Evolutionary conservation across 2,329 filamentous ascomycete species (phyloP).

Genomic region (Colletotrichum sp.): DNA sequence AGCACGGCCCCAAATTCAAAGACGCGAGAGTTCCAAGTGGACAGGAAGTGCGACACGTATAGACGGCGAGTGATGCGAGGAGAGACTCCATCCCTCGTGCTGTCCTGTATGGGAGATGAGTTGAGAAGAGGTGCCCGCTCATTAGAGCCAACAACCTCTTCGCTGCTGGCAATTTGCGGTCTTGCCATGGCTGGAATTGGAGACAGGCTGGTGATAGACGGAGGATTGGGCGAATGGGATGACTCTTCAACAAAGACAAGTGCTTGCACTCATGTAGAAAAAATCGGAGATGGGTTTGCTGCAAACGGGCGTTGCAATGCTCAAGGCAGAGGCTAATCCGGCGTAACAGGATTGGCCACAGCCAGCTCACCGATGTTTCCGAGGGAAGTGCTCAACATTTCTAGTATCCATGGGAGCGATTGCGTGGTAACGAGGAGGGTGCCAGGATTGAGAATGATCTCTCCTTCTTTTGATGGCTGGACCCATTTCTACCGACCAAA

Average conservation of each 20-base stretch:
- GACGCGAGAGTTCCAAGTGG: constrained; percentile 52
- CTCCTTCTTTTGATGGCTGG: not conserved
- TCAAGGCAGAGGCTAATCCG: not conserved
- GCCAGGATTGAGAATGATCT: not conserved
- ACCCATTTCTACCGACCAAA: not conserved
- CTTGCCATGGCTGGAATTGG: not conserved
- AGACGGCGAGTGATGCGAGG: constrained; percentile 25
- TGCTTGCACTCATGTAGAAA: not conserved
- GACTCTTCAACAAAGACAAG: not conserved
- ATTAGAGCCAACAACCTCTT: not conserved
- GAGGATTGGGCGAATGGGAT: not conserved
- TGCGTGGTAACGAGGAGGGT: not conserved
- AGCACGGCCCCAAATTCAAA: constrained; percentile 54
- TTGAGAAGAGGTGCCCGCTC: not conserved
- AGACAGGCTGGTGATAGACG: not conserved
- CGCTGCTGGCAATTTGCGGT: not conserved
- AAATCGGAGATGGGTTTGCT: not conserved
- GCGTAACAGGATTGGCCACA: not conserved
- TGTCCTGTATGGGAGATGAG: not conserved
- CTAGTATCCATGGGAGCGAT: not conserved
- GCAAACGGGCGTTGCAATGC: not conserved
- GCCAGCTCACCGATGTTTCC: not conserved
- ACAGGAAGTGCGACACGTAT: constrained; percentile 50
- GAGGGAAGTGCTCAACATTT: not conserved
- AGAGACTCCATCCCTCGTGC: not conserved